Evolutionary conservation across 2,329 filamentous ascomycete genomes (phyloP).

Genomic region (Waltergamsia citrina): DNA sequence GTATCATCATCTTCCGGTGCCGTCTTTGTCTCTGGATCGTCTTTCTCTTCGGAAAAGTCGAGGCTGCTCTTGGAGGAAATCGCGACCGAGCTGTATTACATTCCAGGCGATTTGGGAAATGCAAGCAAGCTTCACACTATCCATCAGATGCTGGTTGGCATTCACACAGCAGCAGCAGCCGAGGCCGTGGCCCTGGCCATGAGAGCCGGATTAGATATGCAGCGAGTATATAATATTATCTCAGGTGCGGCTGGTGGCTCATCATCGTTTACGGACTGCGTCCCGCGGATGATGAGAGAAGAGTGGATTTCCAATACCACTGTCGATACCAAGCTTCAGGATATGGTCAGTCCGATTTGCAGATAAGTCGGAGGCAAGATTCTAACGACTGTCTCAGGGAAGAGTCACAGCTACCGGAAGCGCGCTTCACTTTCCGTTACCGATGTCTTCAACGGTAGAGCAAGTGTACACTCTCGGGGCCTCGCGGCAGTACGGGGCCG

Average conservation of each 20-base stretch:
- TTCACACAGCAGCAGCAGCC: conserved; percentile 39
- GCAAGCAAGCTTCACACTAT: too few species aligned
- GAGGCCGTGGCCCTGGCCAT: conserved; percentile 44
- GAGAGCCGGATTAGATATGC: conserved; percentile 31
- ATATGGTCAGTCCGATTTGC: conserved; percentile 16
- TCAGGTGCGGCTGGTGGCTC: conserved; percentile 21
- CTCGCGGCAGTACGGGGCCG: conserved; percentile 14
- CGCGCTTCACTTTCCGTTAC: conserved; percentile 20
- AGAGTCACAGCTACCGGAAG: conserved; percentile 4
- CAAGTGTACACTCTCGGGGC: conserved; percentile 18
- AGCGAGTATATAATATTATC: conserved; percentile 18
- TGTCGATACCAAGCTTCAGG: conserved; percentile 23
- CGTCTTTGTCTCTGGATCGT: too few species aligned
- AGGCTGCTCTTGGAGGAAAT: too few species aligned
- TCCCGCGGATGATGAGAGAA: conserved; percentile 39
- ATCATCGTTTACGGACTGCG: conserved; percentile 50
- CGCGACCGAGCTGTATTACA: too few species aligned
- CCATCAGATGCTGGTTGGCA: too few species aligned
- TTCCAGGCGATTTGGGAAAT: too few species aligned
- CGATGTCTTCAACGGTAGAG: conserved; percentile 21
- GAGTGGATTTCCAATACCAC: conserved; percentile 30
- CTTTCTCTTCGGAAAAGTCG: too few species aligned
- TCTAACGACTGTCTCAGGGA: not conserved
- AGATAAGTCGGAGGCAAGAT: not conserved
- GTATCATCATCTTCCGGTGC: too few species aligned